phyloP scores from a whole-genome alignment of 371 early-diverging fungal species.

The Rhizopus delemar region DNA sequence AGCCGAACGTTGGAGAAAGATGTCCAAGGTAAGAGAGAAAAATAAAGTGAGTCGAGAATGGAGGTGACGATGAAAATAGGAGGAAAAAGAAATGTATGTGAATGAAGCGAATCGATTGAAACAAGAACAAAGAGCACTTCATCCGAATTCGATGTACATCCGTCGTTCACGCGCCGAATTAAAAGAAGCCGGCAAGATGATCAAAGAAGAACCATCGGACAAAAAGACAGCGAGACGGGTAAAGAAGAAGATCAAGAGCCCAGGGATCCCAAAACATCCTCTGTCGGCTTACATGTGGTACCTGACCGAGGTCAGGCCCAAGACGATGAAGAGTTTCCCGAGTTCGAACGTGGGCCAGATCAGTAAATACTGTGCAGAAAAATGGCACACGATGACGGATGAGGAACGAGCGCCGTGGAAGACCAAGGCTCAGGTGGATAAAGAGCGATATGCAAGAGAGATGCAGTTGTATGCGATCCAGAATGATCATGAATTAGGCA shows the following conservation, averaged over 20 bases:
- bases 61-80: constrained; percentile 9
- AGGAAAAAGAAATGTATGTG: constrained; percentile 41
- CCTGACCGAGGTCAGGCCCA: constrained; percentile 65
- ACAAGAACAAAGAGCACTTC: constrained; percentile 41
- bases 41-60: neutral
- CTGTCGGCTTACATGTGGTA: constrained; percentile 78
- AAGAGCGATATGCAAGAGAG: constrained; percentile 74
- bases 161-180: constrained; percentile 69
- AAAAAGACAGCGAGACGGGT: neutral
- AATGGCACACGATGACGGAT: constrained; percentile 68
- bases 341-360: constrained; percentile 74
- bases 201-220: constrained; percentile 17
- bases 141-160: constrained; percentile 69
- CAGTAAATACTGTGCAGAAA: constrained; percentile 67
- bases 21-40: constrained; percentile 47
- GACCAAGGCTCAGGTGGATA: constrained; percentile 67
- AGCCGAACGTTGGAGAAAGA: constrained; percentile 58
- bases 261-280: constrained; percentile 77
- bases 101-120: constrained; percentile 45
- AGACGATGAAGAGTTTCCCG: constrained; percentile 60
- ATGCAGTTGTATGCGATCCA: constrained; percentile 64
- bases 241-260: constrained; percentile 51
- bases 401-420: constrained; percentile 63
- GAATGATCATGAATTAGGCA: constrained; percentile 44
- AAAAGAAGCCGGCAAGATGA: constrained; percentile 54